Evolutionary conservation across 768 basidiomycete genomes (phyloP), one percentile per base, ranked within the genome.

Genomic region (Termitomyces sp.): DNA sequence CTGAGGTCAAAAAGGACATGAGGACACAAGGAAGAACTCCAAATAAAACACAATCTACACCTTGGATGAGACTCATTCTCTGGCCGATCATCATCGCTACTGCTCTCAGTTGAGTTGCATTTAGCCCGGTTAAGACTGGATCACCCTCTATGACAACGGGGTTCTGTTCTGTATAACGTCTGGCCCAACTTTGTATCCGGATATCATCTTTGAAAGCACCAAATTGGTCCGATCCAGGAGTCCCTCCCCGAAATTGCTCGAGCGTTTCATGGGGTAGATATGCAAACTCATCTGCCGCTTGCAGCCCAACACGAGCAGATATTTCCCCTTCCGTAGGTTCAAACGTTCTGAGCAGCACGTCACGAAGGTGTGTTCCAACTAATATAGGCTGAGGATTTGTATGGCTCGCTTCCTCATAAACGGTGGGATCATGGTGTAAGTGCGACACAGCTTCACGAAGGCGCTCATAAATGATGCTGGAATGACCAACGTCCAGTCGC

Each of bases 31-130:
- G 19, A 17, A 44, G 38, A 3, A 40, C 2, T 17, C 9, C 5
- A 19, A 45, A 17, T 19, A 48, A 47, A 46, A 47, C 28, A 21
- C 6, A 15, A 74, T 87, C 62, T 67, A 94, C 92, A 33, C 94
- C 94, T 72, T 97, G 94, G 19, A 97, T 82, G 28, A 97, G 75
- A 66, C 89, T 88, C 30, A 92, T 70, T 43, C 84, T 74, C 62
- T 92, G 79, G 6, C 87, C 85, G 46, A 97, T 77, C 91, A 96
- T 94, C 71, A 85, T 78, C 5, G 94, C 94, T 59, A 94, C 82
- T 0, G 94, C 94, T 55, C 82, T 75, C 50, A 81, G 78, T 67
- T 97, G 94, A n/a, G 86, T 88, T 5, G 68, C 61, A 66, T 96
- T 96, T 61, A 97, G 66, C 0, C 75, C 77, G 0, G 65, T 58